These are phyloP conservation scores for Thalassiosira pacifica DNA, from an alignment of 352 stramenopile species.

Conservation along the genomic window DNA sequence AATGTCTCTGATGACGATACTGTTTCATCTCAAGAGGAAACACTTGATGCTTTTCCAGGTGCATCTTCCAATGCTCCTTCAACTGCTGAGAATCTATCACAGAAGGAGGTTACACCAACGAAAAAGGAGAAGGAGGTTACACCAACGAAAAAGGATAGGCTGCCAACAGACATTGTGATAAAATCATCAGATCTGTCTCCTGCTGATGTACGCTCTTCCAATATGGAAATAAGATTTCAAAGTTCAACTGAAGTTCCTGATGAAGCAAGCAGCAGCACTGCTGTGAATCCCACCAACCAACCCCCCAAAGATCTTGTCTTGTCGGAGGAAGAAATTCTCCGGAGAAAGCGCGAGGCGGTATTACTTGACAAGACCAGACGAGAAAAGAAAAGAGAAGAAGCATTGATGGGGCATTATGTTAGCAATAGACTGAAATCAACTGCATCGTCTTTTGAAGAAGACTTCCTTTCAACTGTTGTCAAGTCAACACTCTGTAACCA, in stretches of 20 bases:
- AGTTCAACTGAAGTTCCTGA: constrained; percentile 48
- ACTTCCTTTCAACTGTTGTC: constrained; percentile 79
- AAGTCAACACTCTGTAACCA: constrained; percentile 76
- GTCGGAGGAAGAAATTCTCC: constrained; percentile 56
- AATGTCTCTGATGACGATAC: constrained; percentile 64
- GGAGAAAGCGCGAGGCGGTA: constrained; percentile 58
- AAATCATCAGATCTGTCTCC: constrained; percentile 46
- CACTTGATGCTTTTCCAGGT: background rate
- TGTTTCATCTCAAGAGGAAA: constrained; percentile 44
- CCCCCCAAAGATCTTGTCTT: constrained; percentile 20
- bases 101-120: constrained; percentile 27
- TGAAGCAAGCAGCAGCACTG: constrained; percentile 40
- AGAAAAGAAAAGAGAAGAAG: constrained; percentile 71
- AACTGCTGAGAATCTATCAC: constrained; percentile 27
- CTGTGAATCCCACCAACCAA: constrained; percentile 17
- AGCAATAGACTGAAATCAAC: constrained; percentile 76
- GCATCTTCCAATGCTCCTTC: constrained; percentile 52
- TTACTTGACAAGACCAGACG: constrained; percentile 62
- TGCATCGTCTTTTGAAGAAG: constrained; percentile 85
- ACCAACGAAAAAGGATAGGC: constrained; percentile 31
- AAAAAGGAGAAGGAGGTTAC: constrained; percentile 32
- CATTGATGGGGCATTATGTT: constrained; percentile 67
- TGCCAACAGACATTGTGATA: constrained; percentile 26
- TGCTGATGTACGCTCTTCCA: constrained; percentile 23
- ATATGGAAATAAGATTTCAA: constrained; percentile 55